Evolutionary conservation across 306 rosid genomes (phyloP).

Genomic region (Mimosa bimucronata): DNA sequence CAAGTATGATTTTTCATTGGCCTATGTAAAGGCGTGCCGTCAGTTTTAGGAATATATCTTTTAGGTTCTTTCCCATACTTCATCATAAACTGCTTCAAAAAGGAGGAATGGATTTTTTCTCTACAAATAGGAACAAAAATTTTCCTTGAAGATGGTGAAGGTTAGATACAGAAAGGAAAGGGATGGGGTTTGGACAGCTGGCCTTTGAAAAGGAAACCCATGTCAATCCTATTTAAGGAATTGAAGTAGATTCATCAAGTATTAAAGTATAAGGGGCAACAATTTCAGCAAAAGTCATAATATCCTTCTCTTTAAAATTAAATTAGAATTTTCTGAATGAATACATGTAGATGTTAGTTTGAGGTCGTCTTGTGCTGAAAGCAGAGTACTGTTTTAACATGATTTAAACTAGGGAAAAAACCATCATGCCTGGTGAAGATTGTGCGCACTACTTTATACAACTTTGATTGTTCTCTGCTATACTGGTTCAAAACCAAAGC

Average conservation of each 20-base stretch:
- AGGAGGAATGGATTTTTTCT: neutral
- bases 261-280: neutral
- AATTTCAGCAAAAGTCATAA: neutral
- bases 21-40: no score
- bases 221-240: neutral
- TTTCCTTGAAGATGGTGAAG: neutral
- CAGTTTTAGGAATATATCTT: no score
- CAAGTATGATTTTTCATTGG: no score
- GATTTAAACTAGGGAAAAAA: neutral
- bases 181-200: neutral
- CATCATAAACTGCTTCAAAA: neutral
- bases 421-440: neutral
- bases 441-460: neutral
- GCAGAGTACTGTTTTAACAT: neutral
- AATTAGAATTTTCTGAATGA: neutral
- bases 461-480: neutral
- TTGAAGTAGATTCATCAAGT: neutral
- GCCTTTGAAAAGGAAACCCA: neutral
- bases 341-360: neutral
- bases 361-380: neutral
- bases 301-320: neutral
- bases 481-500: neutral
- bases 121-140: neutral
- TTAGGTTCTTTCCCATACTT: neutral
- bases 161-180: neutral